A percentile compares a stretch with the other conserved stretches of the same genome.
Conservation (phyloP, 169 alveolate species). For the Hepatocystis sp. region DNA sequence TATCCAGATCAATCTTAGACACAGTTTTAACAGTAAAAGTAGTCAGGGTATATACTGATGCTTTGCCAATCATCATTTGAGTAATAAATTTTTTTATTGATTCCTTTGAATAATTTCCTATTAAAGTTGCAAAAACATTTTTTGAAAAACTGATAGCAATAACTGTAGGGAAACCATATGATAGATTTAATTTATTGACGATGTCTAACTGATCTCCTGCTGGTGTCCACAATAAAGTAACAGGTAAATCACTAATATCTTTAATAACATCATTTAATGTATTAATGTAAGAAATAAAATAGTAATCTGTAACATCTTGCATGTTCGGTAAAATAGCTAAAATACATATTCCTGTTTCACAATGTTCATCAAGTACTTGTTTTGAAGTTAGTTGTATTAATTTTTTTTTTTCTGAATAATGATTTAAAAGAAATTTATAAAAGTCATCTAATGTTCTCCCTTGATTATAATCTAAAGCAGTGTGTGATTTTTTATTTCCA, state of each 20-base stretch:
- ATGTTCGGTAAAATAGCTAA: conserved; percentile 93
- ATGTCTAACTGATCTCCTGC: conserved; percentile 93
- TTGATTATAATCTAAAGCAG: conserved; percentile 88
- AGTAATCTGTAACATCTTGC: conserved; percentile 88
- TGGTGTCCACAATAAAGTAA: conserved; percentile 91
- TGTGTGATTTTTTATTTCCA: conserved; percentile 82
- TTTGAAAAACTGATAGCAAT: conserved; percentile 88
- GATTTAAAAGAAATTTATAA: conserved; percentile 85
- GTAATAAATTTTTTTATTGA: conserved; percentile 68
- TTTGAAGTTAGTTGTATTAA: conserved; percentile 77
- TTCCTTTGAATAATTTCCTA: conserved; percentile 73
- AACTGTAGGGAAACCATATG: conserved; percentile 94
- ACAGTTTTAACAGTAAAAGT: conserved; percentile 62
- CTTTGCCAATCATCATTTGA: conserved; percentile 76
- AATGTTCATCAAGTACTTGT: conserved; percentile 81
- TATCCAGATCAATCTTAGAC: no score
- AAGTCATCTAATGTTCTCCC: conserved; percentile 90
- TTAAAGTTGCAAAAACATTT: conserved; percentile 70
- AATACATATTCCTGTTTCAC: conserved; percentile 89
- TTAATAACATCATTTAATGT: conserved; percentile 84
- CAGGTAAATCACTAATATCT: conserved; percentile 87
- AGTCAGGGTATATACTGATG: conserved; percentile 56
- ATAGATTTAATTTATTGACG: conserved; percentile 88
- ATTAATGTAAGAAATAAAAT: conserved; percentile 88
- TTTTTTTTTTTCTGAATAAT: conserved; percentile 74